Evolutionary conservation across 164 flowering plant genomes (phyloP).

Genomic region (grape (Vitis vinifera)): ASM3070453v1 NC_081823.1:6133001-6133500

Average conservation of each 20-base stretch:
- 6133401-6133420: constrained; percentile 22
- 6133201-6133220: constrained; percentile 20
- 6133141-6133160: neutral
- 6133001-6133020: no score
- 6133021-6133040: no score
- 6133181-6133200: neutral
- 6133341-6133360: constrained; percentile 15
- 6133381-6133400: constrained; percentile 4
- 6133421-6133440: constrained; percentile 15
- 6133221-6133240: constrained; percentile 25
- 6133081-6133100: no score
- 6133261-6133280: constrained; percentile 20
- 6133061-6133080: no score
- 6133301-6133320: constrained; percentile 26
- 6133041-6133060: no score
- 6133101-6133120: neutral
- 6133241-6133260: constrained; percentile 26
- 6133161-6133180: constrained; percentile 2
- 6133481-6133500: constrained; percentile 11
- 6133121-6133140: neutral
- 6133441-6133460: constrained; percentile 16
- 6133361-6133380: neutral
- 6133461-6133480: constrained; percentile 22
- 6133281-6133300: constrained; percentile 30
- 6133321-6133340: constrained; percentile 28